phyloP scores from a whole-genome alignment of 2,329 filamentous ascomycete species.

The Ophiostoma triangulosporum region DNA sequence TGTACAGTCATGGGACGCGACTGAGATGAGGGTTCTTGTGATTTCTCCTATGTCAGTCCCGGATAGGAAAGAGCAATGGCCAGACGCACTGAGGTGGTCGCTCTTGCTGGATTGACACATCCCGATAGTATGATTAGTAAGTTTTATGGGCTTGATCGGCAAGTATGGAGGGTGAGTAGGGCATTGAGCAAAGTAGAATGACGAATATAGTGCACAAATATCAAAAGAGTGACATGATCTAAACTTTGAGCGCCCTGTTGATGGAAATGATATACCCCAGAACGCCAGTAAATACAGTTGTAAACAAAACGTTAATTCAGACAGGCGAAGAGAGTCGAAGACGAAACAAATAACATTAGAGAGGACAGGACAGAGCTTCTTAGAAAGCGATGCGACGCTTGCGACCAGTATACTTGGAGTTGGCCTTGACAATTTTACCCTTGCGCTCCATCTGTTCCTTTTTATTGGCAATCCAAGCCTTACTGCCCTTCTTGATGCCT shows the following conservation, averaged over 20 bases:
- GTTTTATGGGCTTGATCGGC: neutral
- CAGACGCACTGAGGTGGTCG: neutral
- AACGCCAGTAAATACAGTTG: neutral
- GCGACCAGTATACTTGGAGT: constrained; percentile 85
- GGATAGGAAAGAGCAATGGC: neutral
- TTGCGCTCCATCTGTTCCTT: constrained; percentile 91
- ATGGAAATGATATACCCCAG: neutral
- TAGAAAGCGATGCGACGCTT: constrained; percentile 71
- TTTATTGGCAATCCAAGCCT: constrained; percentile 71
- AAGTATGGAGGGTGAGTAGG: neutral
- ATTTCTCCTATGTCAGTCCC: neutral
- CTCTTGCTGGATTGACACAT: neutral
- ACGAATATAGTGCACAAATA: neutral
- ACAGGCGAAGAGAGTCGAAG: neutral
- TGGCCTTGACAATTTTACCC: constrained; percentile 85
- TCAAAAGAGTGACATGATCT: neutral
- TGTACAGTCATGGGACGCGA: neutral
- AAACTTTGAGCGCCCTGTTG: neutral
- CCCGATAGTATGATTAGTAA: neutral
- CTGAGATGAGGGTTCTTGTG: neutral
- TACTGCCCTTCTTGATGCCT: constrained; percentile 64
- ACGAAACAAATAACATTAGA: neutral
- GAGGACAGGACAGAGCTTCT: neutral
- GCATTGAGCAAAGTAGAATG: too few relatives aligned
- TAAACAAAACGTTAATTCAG: neutral